Evolutionary conservation across 352 stramenopile genomes (phyloP), one percentile per base, ranked within the genome.

Genomic region (Globisporangium nagaii): DNA sequence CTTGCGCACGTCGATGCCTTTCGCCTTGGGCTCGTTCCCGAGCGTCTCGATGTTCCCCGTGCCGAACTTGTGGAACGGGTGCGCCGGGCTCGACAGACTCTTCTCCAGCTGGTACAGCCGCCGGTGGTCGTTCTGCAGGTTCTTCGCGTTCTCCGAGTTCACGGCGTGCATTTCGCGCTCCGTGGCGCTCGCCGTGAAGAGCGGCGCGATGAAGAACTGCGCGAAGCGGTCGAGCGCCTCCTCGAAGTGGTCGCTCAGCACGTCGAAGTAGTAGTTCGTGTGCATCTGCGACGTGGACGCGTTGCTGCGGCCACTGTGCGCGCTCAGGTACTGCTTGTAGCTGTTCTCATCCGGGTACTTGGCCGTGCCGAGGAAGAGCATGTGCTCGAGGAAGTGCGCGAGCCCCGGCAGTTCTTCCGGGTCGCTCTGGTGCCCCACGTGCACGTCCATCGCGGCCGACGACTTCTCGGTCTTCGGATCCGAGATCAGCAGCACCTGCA

Each of bases 181-280:
- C 0, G 93, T 97, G 3, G 88, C 86, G 24, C 66, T 82, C 51
- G 89, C 52, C 24, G 86, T 96, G 64, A 99, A 98, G 1, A 96
- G 64, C 25, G 97, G 97, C n/a, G 87, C 65, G 30, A 98, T 93
- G 71, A 99, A 99, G 62, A 99, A 99, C 79, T 98, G 92, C 31
- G 96, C 78, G 56, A 99, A 98, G 24, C 96, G 84, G 70, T 98
- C 95, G n/a, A 99, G 64, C 24, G 86, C 91, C 25, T 88, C 91
- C 42, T 79, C 54, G 27, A 92, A 64, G 22, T 88, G 74, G 6
- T 83, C 73, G 28, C 77, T 84, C 24, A 90, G 71, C 46, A 98
- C 84, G 58, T 98, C 90, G 69, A 99, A 98, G 75, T 98, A 98
- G 68, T 97, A 99, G 54, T 97, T 96, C 12, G 96, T 99, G 70